phyloP scores from a whole-genome alignment of 108 stramenopile genomes.

The Pseudonitzschia pungens region DNA sequence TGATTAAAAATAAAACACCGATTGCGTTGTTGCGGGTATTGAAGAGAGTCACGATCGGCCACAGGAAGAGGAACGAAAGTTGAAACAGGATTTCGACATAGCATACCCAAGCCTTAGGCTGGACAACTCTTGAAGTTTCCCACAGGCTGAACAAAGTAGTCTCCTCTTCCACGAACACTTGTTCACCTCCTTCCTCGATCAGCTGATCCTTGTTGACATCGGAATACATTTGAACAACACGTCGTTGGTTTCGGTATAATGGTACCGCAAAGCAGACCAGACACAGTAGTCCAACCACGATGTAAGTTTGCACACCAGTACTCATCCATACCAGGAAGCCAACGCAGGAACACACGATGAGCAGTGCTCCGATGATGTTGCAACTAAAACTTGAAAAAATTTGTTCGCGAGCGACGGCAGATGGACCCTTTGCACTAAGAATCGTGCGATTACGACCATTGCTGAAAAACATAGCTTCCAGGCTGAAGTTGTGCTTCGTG shows the following conservation, averaged over 20 bases:
- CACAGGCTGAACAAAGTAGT: conserved; percentile 7
- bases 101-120: conserved; percentile 51
- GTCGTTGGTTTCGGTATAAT: conserved; percentile 11
- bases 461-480: conserved; percentile 40
- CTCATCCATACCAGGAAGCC: conserved; percentile 46
- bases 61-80: conserved; percentile 51
- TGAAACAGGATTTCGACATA: conserved; percentile 45
- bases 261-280: conserved; percentile 32
- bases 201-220: conserved; percentile 1
- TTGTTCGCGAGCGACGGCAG: conserved; percentile 37
- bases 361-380: conserved; percentile 34
- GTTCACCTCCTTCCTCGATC: conserved; percentile 1
- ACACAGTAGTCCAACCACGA: conserved; percentile 26
- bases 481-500: conserved; percentile 47
- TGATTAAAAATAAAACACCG: conserved; percentile 29
- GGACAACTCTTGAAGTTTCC: conserved; percentile 24
- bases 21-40: conserved; percentile 11
- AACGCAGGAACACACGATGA: conserved; percentile 33
- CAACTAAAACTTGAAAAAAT: conserved; percentile 33
- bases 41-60: conserved; percentile 48
- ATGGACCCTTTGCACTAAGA: conserved; percentile 32
- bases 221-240: conserved; percentile 4
- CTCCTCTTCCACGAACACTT: background rate
- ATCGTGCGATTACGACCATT: background rate
- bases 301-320: conserved; percentile 5